These are phyloP conservation scores for Mollisia scopiformis DNA, from an alignment of 2,329 filamentous ascomycete species.

Conservation along the genomic window DNA sequence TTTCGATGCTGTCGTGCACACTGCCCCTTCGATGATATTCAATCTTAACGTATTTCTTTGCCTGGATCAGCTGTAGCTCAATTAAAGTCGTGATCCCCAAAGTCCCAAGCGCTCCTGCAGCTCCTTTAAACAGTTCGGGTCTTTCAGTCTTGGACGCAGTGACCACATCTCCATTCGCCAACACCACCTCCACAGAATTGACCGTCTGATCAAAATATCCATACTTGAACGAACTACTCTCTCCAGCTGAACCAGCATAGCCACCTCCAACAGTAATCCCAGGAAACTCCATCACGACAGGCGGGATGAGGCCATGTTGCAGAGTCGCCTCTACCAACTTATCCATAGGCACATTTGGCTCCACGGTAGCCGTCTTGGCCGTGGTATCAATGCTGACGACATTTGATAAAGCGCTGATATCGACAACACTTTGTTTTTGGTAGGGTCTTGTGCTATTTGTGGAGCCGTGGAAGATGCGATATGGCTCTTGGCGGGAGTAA, in stretches of 20 bases:
- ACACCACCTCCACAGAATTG: conserved; percentile 63
- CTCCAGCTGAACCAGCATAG: conserved; percentile 67
- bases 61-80: conserved; percentile 57
- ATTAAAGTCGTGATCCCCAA: conserved; percentile 63
- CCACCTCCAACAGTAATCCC: conserved; percentile 71
- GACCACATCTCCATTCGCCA: conserved; percentile 59
- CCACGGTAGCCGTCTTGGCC: conserved; percentile 54
- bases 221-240: conserved; percentile 67
- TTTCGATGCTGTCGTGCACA: conserved; percentile 46
- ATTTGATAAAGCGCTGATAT: conserved; percentile 51
- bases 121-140: conserved; percentile 59
- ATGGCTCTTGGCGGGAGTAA: conserved; percentile 49
- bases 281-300: conserved; percentile 73
- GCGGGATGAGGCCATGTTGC: conserved; percentile 57
- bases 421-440: conserved; percentile 45
- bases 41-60: conserved; percentile 57
- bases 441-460: conserved; percentile 55
- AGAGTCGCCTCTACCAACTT: conserved; percentile 60
- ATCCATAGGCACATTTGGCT: conserved; percentile 74
- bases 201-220: conserved; percentile 69
- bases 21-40: conserved; percentile 52
- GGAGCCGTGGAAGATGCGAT: conserved; percentile 59
- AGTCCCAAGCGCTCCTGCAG: conserved; percentile 62
- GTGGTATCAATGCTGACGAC: conserved; percentile 46
- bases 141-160: conserved; percentile 49